phyloP scores from a whole-genome alignment of 2,329 filamentous ascomycete genomes.

The Ustulina deusta region DNA sequence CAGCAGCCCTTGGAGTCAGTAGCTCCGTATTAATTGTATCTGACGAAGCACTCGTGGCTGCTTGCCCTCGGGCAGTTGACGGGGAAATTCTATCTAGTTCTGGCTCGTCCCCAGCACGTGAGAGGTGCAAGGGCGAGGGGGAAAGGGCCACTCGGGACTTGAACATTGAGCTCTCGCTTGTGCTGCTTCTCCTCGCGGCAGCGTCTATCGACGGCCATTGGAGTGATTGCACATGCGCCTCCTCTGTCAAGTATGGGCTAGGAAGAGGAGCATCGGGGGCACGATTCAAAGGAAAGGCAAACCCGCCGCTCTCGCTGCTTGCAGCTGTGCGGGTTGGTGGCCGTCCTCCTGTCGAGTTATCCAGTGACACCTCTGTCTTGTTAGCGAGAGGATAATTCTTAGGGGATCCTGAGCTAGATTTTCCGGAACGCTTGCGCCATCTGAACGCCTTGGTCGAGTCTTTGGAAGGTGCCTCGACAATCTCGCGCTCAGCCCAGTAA shows the following conservation, averaged over 20 bases:
- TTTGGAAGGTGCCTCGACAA: constrained; percentile 47
- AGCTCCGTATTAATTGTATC: neutral
- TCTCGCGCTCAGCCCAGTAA: constrained; percentile 71
- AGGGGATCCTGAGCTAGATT: constrained; percentile 43
- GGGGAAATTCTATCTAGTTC: neutral
- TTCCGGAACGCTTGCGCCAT: constrained; percentile 55
- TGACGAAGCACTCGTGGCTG: neutral
- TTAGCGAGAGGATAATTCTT: constrained; percentile 31
- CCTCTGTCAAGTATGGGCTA: constrained; percentile 45
- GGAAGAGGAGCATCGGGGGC: constrained; percentile 29
- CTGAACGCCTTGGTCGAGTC: constrained; percentile 55
- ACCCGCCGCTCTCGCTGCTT: constrained; percentile 34
- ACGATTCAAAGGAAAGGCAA: constrained; percentile 24
- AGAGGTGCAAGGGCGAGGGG: constrained; percentile 33
- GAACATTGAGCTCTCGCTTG: constrained; percentile 24
- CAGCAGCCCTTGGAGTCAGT: neutral
- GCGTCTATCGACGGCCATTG: constrained; percentile 40
- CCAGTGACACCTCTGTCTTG: constrained; percentile 5
- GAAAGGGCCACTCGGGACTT: constrained; percentile 2
- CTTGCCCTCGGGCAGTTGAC: neutral
- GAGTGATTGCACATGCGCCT: constrained; percentile 43
- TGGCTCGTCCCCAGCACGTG: constrained; percentile 18
- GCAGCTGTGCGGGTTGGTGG: constrained; percentile 12
- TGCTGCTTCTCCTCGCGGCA: constrained; percentile 23
- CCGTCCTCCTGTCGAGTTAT: constrained; percentile 3